These are phyloP conservation scores for Debaryomyces coudertii DNA, from an alignment of 1,139 yeast genomes.

Conservation along the genomic window DNA sequence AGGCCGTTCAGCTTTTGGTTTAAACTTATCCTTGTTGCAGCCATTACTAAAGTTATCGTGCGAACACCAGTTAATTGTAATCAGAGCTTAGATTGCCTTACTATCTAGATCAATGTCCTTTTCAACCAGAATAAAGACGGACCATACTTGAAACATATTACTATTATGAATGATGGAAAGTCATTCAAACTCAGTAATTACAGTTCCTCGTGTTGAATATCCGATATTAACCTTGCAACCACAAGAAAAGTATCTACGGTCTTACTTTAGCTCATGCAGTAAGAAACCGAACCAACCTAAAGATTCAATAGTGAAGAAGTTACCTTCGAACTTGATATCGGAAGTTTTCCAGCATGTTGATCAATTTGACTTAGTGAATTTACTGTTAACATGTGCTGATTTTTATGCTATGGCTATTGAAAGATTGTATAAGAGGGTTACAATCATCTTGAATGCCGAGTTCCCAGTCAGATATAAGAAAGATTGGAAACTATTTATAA, in stretches of 20 bases:
- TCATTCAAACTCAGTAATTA: constrained; percentile 3
- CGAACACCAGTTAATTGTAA: constrained; percentile 2
- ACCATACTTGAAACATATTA: background rate
- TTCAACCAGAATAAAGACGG: background rate
- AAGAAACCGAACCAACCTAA: constrained; percentile 10
- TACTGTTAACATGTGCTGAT: constrained; percentile 28
- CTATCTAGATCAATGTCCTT: background rate
- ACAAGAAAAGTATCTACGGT: background rate
- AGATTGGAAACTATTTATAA: constrained; percentile 23
- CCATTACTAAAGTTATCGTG: constrained; percentile 4
- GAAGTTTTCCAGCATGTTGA: constrained; percentile 26
- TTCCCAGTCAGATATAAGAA: constrained; percentile 28
- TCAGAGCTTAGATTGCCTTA: background rate
- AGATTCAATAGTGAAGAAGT: constrained; percentile 12
- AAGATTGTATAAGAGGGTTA: constrained; percentile 35
- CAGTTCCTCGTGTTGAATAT: constrained; percentile 1
- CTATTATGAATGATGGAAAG: constrained; percentile 6
- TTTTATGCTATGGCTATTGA: constrained; percentile 29
- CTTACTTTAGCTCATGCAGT: background rate
- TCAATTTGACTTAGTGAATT: constrained; percentile 36
- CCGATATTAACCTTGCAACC: constrained; percentile 2
- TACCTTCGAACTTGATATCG: constrained; percentile 19
- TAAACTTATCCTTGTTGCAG: background rate
- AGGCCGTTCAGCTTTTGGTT: background rate
- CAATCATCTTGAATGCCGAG: constrained; percentile 36